Percentiles rank a stretch among this genome's conserved stretches.
These are phyloP conservation scores for Oidium heveae DNA, from an alignment of 2,329 filamentous ascomycete genomes.

Conservation along the genomic window DNA sequence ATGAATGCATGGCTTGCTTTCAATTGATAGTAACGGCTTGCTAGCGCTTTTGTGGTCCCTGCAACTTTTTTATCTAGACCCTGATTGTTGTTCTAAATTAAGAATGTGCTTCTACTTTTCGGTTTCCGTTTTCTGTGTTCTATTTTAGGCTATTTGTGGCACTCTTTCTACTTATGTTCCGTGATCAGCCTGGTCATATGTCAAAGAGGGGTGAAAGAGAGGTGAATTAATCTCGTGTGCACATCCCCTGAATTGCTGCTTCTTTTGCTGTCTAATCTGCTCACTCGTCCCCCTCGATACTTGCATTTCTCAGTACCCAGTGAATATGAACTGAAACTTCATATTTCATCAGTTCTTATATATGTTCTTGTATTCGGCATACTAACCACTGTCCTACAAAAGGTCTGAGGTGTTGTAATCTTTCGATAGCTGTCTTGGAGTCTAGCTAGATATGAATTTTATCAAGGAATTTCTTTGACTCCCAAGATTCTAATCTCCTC, in stretches of 20 bases:
- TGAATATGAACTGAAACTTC: neutral
- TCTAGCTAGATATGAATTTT: neutral
- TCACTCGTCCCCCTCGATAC: neutral
- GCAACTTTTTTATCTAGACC: neutral
- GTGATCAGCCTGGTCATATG: too few species aligned
- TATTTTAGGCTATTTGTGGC: too few species aligned
- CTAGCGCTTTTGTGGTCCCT: neutral
- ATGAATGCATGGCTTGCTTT: neutral
- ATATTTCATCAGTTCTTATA: neutral
- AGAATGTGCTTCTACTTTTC: too few species aligned
- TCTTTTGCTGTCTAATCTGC: neutral
- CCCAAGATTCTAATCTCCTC: neutral
- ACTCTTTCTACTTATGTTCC: neutral
- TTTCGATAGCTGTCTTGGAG: neutral
- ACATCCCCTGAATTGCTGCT: neutral
- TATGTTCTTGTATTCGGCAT: neutral
- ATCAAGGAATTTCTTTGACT: neutral
- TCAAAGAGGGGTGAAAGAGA: neutral
- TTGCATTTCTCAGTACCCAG: neutral
- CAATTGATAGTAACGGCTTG: neutral
- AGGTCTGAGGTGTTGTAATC: neutral
- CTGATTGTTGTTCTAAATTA: neutral
- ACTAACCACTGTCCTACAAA: neutral
- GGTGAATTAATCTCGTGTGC: neutral
- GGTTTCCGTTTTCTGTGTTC: too few species aligned